A percentile compares a stretch with the other conserved stretches of the same genome.
Evolutionary conservation across 352 stramenopile species (phyloP).

Genomic region (Globisporangium spiculum): DNA sequence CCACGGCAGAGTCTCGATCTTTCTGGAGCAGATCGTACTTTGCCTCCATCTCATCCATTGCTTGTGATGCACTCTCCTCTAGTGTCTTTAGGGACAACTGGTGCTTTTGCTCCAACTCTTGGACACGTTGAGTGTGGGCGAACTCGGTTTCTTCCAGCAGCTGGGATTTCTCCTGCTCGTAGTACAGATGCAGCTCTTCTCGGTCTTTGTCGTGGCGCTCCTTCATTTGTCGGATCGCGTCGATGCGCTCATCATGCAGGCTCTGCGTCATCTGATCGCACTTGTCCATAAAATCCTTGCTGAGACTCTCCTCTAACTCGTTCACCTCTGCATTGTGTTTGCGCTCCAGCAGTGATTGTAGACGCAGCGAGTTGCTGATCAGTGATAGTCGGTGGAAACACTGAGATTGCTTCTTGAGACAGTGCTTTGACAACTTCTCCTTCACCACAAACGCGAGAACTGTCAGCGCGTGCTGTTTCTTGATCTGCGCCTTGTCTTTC

Average conservation of each 20-base stretch:
- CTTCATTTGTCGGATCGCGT: slow-evolving; percentile 41
- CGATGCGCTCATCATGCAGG: slow-evolving; percentile 45
- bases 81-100: slow-evolving; percentile 19
- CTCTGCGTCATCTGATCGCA: slow-evolving; percentile 62
- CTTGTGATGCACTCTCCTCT: slow-evolving; percentile 8
- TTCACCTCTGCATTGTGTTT: slow-evolving; percentile 24
- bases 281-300: slow-evolving; percentile 48
- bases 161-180: slow-evolving; percentile 54
- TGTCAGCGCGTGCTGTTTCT: slow-evolving; percentile 30
- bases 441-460: slow-evolving; percentile 26
- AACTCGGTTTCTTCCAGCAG: slow-evolving; percentile 46
- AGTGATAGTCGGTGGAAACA: slow-evolving; percentile 24
- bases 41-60: background rate
- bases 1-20: slow-evolving; percentile 1
- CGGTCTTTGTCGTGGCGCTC: slow-evolving; percentile 45
- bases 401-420: slow-evolving; percentile 20
- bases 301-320: slow-evolving; percentile 41
- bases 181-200: slow-evolving; percentile 49
- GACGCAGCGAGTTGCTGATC: background rate
- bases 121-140: slow-evolving; percentile 24
- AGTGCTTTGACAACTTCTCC: slow-evolving; percentile 18
- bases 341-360: slow-evolving; percentile 9
- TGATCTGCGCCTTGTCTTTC: slow-evolving; percentile 25
- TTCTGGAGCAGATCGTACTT: background rate
- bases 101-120: slow-evolving; percentile 31